Evolutionary conservation across 2,329 filamentous ascomycete species (phyloP), one percentile per base, ranked within the genome.

Genomic region (Ceratocystis cacaofunesta): DNA sequence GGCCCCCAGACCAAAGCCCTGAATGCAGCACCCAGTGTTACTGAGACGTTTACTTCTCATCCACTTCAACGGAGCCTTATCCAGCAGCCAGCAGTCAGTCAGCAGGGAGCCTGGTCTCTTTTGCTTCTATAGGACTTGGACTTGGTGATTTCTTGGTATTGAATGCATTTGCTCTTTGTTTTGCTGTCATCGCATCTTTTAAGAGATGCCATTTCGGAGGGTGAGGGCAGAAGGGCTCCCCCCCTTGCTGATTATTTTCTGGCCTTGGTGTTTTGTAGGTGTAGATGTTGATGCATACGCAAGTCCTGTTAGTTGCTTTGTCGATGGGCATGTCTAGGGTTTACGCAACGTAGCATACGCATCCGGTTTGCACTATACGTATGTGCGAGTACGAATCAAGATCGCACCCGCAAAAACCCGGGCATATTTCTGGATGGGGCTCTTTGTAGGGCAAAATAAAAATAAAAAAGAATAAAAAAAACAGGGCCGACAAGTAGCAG

Each of bases 101-200:
- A 32, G 36, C 36, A 41, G 36, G 36, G 36, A 41, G 12, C 36
- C 36, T 41, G 10, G 36, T 15, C 36, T 41, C 3, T 1, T 41
- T 41, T 12, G 36, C 36, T 41, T 41, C 10, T 41, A 41, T 15
- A 41, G 36, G 10, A 12, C 36, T 41, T 12, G 36, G 36, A 41
- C 36, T 41, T 41, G 36, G 36, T 41, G 36, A 52, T 19, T 52
- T 52, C 48, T 22, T 25, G 22, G 48, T 10, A 22, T 25, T 52
- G 7, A 15, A n/a, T 10, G 10, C 8, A 48, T 5, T 10, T 52
- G 48, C 10, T 52, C 48, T 52, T 19, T 19, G 19, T 48, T 48
- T 19, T 48, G 46, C 55, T 32, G 55, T 36, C 55, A 36, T 58
- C 55, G 55, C 55, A 36, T 58, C 55, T 58, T 22, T 58, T 57